phyloP scores from a whole-genome alignment of 148 eudicot species.

The Fagopyrum tataricum region DNA sequence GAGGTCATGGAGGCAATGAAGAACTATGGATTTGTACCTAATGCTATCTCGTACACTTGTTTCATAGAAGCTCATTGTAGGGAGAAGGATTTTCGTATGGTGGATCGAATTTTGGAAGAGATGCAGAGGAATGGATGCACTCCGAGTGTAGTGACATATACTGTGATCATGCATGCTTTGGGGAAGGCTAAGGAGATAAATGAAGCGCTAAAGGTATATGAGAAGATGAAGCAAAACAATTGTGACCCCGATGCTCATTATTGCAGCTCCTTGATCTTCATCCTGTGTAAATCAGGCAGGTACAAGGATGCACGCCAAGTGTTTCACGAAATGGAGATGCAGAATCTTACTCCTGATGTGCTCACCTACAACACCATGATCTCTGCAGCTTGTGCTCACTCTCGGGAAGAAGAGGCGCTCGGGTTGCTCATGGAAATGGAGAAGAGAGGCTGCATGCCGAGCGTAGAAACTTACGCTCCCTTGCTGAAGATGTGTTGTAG shows the following conservation, averaged over 20 bases:
- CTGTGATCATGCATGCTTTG: conserved; percentile 56
- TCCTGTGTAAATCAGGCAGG: conserved; percentile 50
- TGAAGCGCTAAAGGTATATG: conserved; percentile 50
- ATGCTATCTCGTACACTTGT: conserved; percentile 51
- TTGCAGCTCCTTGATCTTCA: conserved; percentile 52
- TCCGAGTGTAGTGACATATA: conserved; percentile 71
- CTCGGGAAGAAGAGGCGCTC: conserved; percentile 68
- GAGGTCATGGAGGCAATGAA: conserved; percentile 49
- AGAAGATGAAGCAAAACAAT: conserved; percentile 51
- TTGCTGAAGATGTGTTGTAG: conserved; percentile 70
- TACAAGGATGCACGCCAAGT: conserved; percentile 55
- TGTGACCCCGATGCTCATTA: conserved; percentile 54
- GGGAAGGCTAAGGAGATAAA: conserved; percentile 66
- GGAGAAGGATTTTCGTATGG: conserved; percentile 60
- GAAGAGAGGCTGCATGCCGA: conserved; percentile 39
- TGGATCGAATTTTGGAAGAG: conserved; percentile 49
- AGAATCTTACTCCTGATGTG: conserved; percentile 42
- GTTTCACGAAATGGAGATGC: conserved; percentile 60
- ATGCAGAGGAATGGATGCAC: conserved; percentile 53
- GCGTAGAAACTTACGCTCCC: conserved; percentile 55
- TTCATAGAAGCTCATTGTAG: conserved; percentile 53
- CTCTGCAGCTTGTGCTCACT: conserved; percentile 37
- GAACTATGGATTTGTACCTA: conserved; percentile 43
- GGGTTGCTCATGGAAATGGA: conserved; percentile 62
- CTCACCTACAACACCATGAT: conserved; percentile 66